Base-by-base conservation (phyloP, 1,284 basidiomycete species). In the Ceratobasidium theobromae region DNA sequence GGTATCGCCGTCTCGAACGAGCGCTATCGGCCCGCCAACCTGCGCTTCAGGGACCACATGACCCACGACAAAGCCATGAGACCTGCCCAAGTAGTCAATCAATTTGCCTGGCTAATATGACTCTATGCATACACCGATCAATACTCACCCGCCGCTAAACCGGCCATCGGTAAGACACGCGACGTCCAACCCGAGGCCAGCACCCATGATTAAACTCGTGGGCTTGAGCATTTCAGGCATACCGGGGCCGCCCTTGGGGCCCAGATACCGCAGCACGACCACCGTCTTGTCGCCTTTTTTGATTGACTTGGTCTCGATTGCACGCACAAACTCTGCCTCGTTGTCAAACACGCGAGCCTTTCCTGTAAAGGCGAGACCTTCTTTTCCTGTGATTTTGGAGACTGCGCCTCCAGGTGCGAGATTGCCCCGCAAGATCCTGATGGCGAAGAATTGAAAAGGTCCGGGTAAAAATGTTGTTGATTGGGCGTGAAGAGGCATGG, bases 161-260 rank as follows among this genome's bases (percentile, higher is more conserved):
- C 94, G 86, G 55, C 95, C 94, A 77, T 97, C 94, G 16, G 94
- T 97, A 70, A 97, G 79, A 75, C 91, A 93, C 35, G 94, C 94
- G 46, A 95, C 92, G 70, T 94, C 91, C 69, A 88, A 78, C 9
- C 93, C 93, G 6, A 96, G 81, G n/a, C 94, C 94, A 2, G 93
- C 93, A 54, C 94, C 94, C 89, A 95, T 95, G 75, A 95, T 89
- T 70, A 92, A 75, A 77, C 89, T 89, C 27, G 91, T 94, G 14
- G 91, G 91, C 74, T 95, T 95, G 62, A 96, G 82, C 93, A 95
- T 95, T 79, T 95, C 93, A 49, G 91, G 93, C 93, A 95, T 95
- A 60, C 93, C 88, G 49, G 93, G 93, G 62, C 93, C 93, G 67
- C 93, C 93, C 77, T 90, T 88, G 41, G 93, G 93, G 52, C 93